Percentiles rank a stretch among this genome's conserved stretches.
Evolutionary conservation across 352 stramenopile genomes (phyloP).

Genomic region (Globisporangium alternatum): DNA sequence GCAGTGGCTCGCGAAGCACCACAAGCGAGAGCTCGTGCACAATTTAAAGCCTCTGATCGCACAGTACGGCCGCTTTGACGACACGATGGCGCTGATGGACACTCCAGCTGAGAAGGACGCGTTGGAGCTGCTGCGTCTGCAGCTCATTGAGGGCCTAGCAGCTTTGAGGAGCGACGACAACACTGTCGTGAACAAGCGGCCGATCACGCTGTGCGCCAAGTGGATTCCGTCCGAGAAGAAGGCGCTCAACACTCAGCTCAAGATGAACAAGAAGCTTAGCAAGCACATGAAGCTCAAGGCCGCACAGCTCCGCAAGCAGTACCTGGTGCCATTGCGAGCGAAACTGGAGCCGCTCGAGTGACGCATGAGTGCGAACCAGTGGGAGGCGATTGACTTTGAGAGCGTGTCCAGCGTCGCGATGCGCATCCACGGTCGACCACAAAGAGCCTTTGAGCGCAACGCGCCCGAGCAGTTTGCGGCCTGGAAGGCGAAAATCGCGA

Average conservation of each 20-base stretch:
- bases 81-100: slow-evolving; percentile 34
- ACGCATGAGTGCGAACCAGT: slow-evolving; percentile 41
- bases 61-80: slow-evolving; percentile 49
- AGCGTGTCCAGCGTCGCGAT: slow-evolving; percentile 39
- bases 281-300: slow-evolving; percentile 37
- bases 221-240: slow-evolving; percentile 53
- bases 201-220: slow-evolving; percentile 50
- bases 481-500: slow-evolving; percentile 31
- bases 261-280: slow-evolving; percentile 43
- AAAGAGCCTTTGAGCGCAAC: slow-evolving; percentile 34
- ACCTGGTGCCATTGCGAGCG: slow-evolving; percentile 37
- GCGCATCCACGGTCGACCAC: slow-evolving; percentile 37
- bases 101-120: slow-evolving; percentile 29
- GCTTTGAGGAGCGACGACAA: slow-evolving; percentile 8
- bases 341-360: slow-evolving; percentile 34
- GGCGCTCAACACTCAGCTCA: slow-evolving; percentile 30
- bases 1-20: slow-evolving; percentile 28
- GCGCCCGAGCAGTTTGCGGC: slow-evolving; percentile 29
- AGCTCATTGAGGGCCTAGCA: slow-evolving; percentile 29
- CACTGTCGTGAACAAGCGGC: not conserved
- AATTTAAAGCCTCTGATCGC: slow-evolving; percentile 41
- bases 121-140: slow-evolving; percentile 32
- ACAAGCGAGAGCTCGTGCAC: slow-evolving; percentile 31
- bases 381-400: slow-evolving; percentile 37
- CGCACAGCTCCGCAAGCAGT: slow-evolving; percentile 39